These are phyloP conservation scores for Nectriaceae sp. DNA, from an alignment of 2,329 filamentous ascomycete genomes.

Conservation along the genomic window DNA sequence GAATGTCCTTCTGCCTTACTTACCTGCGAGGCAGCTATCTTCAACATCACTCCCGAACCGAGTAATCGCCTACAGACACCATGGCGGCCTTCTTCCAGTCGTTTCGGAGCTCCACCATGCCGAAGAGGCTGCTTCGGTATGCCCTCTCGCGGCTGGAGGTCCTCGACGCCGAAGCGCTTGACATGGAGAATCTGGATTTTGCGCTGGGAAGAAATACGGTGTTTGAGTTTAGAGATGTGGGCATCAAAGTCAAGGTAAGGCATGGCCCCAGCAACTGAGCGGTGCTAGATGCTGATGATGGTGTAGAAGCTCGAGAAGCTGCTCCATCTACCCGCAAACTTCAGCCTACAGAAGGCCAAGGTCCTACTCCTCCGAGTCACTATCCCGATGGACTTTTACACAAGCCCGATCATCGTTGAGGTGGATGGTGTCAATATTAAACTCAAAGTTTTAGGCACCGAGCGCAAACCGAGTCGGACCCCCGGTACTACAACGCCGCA, in stretches of 20 bases:
- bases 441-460: constrained; percentile 50
- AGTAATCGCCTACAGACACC: constrained; percentile 24
- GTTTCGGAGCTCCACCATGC: constrained; percentile 70
- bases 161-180: constrained; percentile 82
- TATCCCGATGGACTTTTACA: constrained; percentile 85
- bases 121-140: constrained; percentile 87
- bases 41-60: constrained; percentile 6
- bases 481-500: constrained; percentile 41
- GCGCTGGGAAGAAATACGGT: constrained; percentile 79
- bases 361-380: constrained; percentile 77
- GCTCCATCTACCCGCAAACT: constrained; percentile 71
- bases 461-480: constrained; percentile 32
- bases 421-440: constrained; percentile 78
- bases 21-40: constrained; percentile 22
- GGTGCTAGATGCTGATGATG: constrained; percentile 6
- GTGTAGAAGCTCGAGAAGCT: constrained; percentile 72
- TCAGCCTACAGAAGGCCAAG: constrained; percentile 72
- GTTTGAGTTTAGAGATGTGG: constrained; percentile 85
- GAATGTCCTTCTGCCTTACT: constrained; percentile 4
- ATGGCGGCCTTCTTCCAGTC: constrained; percentile 75
- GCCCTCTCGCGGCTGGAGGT: constrained; percentile 81
- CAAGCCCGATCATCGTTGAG: constrained; percentile 79
- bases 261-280: constrained; percentile 5
- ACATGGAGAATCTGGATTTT: constrained; percentile 84
- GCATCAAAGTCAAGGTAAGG: constrained; percentile 73